phyloP scores from a whole-genome alignment of 2,329 filamentous ascomycete species.

The Pseudocercospora vitis region DNA sequence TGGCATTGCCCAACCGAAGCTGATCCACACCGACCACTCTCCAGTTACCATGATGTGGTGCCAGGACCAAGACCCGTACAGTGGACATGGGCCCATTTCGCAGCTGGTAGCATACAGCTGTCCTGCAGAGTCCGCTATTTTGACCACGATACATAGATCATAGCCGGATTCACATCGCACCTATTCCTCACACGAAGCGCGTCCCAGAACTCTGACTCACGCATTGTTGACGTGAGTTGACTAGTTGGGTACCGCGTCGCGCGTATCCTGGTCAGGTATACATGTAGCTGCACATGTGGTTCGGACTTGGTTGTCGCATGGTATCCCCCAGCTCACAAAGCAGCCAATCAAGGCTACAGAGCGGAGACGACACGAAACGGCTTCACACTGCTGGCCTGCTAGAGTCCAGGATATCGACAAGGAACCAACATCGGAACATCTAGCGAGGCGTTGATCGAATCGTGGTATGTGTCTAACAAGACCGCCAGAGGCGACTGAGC shows the following conservation, averaged over 20 bases:
- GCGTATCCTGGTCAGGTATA: neutral
- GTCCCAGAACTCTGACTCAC: neutral
- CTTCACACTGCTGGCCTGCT: neutral
- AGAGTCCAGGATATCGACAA: neutral
- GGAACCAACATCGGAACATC: too few relatives aligned
- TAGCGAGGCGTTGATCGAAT: neutral
- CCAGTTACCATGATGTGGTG: neutral
- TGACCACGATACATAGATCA: neutral
- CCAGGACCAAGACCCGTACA: constrained; percentile 1
- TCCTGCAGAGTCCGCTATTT: neutral
- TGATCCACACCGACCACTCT: neutral
- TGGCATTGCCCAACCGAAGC: neutral
- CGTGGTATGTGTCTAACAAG: neutral
- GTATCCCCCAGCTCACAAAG: neutral
- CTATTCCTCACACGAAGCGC: too few relatives aligned
- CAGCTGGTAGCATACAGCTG: neutral
- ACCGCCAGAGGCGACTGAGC: constrained; percentile 1
- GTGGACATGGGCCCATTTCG: constrained; percentile 3
- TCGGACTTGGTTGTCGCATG: neutral
- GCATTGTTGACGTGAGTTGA: neutral
- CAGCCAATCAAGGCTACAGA: neutral
- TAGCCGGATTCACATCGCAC: too few relatives aligned
- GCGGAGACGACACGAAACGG: neutral
- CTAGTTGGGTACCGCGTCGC: neutral
- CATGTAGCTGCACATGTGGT: too few relatives aligned